Evolutionary conservation across 129 eudicot species (phyloP), one percentile per base, ranked within the genome.

Genomic region (Arctium minus): DNA sequence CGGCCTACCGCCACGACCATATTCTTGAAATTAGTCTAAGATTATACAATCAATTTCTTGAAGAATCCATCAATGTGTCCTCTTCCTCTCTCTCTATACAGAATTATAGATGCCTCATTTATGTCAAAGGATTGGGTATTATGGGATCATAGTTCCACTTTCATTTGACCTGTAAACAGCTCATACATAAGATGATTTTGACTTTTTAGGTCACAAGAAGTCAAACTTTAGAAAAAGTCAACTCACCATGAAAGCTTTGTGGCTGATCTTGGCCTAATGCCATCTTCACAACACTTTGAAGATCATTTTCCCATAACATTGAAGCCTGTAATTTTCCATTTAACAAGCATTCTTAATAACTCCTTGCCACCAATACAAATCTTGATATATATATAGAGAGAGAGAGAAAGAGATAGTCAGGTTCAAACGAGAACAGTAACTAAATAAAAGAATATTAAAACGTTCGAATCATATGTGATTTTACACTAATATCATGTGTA

Each of bases 231-330:
- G n/a, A 40, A 73, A 82, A 77, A 79, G 84, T 78, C 78, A 38
- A 79, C 94, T 85, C 78, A 91, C 95, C 93, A 50, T 81, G 88
- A 72, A 86, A 70, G 74, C 73, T 80, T 80, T 89, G 93, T 42
- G 89, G 78, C 75, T 88, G 89, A 84, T 87, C 90, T 78, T 94
- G 97, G 68, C 88, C 77, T 81, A 88, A 87, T 53, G 93, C 96
- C 96, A 89, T 93, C 84, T 93, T 92, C 48, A 94, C 98, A 80
- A 94, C 82, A 78, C 91, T 91, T 56, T 94, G 94, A 74, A 94
- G 97, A 80, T 94, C 97, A 78, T 91, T 89, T 73, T 88, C 97
- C 97, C 91, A 91, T 6, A 88, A 88, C 44, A 94, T 33, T 31
- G 92, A 86, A 36, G 80, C 92, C 97, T 93, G 83, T 10, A 85